Conservation (phyloP, 1,139 yeast genomes). For the Debaryomyces subglobosus region DNA sequence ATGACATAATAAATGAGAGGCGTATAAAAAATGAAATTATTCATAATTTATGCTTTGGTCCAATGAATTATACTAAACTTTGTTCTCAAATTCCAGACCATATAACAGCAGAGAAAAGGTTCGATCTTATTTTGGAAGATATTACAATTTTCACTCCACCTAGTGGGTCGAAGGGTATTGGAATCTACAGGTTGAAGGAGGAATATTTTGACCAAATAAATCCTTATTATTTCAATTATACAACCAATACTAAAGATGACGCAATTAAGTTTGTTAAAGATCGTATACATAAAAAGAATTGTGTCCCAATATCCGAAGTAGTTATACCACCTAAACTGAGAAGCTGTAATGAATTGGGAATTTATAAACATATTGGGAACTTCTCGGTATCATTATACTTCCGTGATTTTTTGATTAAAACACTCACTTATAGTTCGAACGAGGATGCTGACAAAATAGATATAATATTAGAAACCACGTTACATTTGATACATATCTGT, state of each 20-base stretch:
- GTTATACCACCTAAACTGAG: slow-evolving; percentile 51
- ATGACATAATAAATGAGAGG: slow-evolving; percentile 52
- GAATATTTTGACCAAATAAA: slow-evolving; percentile 60
- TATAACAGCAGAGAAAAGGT: slow-evolving; percentile 67
- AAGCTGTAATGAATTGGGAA: slow-evolving; percentile 32
- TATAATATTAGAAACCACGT: slow-evolving; percentile 54
- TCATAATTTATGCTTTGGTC: slow-evolving; percentile 77
- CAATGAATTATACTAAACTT: slow-evolving; percentile 71
- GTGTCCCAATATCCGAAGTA: slow-evolving; percentile 43
- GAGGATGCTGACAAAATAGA: slow-evolving; percentile 52
- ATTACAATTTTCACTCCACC: slow-evolving; percentile 70
- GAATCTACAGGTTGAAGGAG: slow-evolving; percentile 68
- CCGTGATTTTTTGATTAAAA: slow-evolving; percentile 52
- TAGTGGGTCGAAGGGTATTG: slow-evolving; percentile 62
- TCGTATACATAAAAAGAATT: slow-evolving; percentile 32
- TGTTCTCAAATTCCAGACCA: slow-evolving; percentile 76
- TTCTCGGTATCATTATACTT: slow-evolving; percentile 58
- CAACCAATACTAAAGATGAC: slow-evolving; percentile 79
- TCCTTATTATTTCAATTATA: slow-evolving; percentile 80
- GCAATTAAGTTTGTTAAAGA: slow-evolving; percentile 62
- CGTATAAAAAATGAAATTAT: slow-evolving; percentile 70
- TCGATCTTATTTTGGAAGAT: slow-evolving; percentile 66
- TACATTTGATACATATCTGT: slow-evolving; percentile 72
- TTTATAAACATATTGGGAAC: slow-evolving; percentile 37
- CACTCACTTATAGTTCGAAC: slow-evolving; percentile 46